Base-by-base conservation (phyloP, 257 asterid species). In the Eustoma russellianum region DNA sequence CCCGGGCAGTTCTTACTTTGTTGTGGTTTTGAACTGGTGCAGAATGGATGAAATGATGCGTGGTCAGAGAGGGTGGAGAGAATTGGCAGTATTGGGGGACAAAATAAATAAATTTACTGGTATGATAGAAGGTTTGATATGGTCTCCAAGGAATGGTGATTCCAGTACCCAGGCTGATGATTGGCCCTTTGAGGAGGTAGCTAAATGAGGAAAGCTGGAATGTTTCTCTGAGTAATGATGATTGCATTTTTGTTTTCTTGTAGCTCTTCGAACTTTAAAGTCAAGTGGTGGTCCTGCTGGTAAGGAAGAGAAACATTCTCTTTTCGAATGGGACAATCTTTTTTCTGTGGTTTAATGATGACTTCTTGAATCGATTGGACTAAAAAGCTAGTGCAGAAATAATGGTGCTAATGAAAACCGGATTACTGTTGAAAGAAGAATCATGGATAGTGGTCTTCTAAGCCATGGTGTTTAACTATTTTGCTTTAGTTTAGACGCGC, bases 11-110 rank as follows among this genome's bases (percentile, higher is more conserved):
- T n/a, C 43, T 38, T 38, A 38, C 43, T 38, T 11, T 38, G 43
- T 38, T 11, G 3, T 38, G 43, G 9, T 38, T 38, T 13, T 53
- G 7, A 46, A 10, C 18, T 55, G 64, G 38, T 77, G 81, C 81
- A 91, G 98, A 81, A 91, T 91, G 96, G 98, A 91, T 77, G 98
- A 91, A 77, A 91, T 91, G 98, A 91, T 91, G 98, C 79, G 83
- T 41, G 98, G 98, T n/a, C 97, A 91, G 70, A 83, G 95, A 65
- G 98, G 98, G 52, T 91, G 98, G 98, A 80, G 97, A 75, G 98
- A 91, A 65, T 68, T 91, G 74, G 95, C 97, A 63, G 73, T 83
- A 57, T 80, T 91, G 44, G 98, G 98, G 53, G 96, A 91, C 73
- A 91, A 80, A 71, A 63, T 87, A 41, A 82, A 87, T 79, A 87